A percentile compares a stretch with the other conserved stretches of the same genome.
Conservation (phyloP, 768 basidiomycete genomes). For the Tulasnella sp. region DNA sequence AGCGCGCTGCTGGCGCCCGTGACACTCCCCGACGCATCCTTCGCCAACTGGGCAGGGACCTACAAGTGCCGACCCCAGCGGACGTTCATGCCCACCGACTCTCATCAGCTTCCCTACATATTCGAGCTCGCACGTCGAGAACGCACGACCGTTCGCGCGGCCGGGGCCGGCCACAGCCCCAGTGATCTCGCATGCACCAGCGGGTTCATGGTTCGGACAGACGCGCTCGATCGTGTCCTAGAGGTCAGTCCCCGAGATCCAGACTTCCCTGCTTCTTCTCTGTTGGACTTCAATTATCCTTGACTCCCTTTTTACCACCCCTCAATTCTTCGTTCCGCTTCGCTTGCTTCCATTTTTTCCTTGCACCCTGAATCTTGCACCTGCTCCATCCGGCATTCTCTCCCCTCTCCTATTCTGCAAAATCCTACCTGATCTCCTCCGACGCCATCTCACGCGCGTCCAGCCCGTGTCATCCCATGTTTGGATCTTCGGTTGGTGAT, state of each 20-base stretch:
- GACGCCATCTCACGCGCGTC: background rate
- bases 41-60: conserved; percentile 81
- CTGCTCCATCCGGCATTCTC: conserved; percentile 3
- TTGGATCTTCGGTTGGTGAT: no score
- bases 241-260: conserved; percentile 45
- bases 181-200: conserved; percentile 86
- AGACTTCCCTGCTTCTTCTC: background rate
- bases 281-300: background rate
- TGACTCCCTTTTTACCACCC: background rate
- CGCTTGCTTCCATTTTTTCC: conserved; percentile 1
- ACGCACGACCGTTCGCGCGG: conserved; percentile 59
- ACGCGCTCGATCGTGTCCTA: conserved; percentile 56
- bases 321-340: background rate
- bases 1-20: conserved; percentile 40
- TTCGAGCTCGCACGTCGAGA: conserved; percentile 73
- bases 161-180: conserved; percentile 87
- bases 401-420: background rate
- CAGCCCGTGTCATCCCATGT: background rate
- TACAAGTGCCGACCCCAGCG: conserved; percentile 57
- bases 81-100: conserved; percentile 64
- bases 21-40: conserved; percentile 33
- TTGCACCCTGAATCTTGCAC: conserved; percentile 19
- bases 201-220: conserved; percentile 75
- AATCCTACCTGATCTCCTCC: background rate
- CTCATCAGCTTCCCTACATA: conserved; percentile 57